Evolutionary conservation across 345 rosid genomes (phyloP).

Genomic region (Linum lewisii): DNA sequence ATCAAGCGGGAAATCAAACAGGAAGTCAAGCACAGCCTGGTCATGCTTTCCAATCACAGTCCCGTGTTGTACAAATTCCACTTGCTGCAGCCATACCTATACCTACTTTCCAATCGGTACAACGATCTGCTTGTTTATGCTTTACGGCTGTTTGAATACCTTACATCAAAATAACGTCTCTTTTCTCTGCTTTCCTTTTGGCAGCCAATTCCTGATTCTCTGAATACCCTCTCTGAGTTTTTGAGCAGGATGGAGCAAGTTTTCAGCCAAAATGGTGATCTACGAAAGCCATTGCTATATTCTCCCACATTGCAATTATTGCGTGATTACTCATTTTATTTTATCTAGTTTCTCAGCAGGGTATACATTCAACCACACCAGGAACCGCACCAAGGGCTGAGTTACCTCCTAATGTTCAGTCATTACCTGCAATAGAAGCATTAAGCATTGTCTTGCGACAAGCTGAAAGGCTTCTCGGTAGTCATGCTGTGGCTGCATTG

Average conservation of each 20-base stretch:
- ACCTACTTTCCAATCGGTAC: constrained; percentile 61
- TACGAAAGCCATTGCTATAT: constrained; percentile 6
- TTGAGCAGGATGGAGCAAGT: constrained; percentile 64
- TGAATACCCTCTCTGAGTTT: constrained; percentile 64
- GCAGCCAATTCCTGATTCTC: constrained; percentile 81
- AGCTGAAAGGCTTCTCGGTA: constrained; percentile 55
- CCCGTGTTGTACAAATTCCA: constrained; percentile 65
- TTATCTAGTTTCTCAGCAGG: constrained; percentile 44
- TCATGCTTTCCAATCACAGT: constrained; percentile 40
- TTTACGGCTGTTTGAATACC: background rate
- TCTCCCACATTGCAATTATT: constrained; percentile 9
- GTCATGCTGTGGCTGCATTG: constrained; percentile 43
- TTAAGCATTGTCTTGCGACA: constrained; percentile 49
- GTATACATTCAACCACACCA: constrained; percentile 29
- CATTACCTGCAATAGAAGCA: constrained; percentile 59
- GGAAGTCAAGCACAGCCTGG: constrained; percentile 42
- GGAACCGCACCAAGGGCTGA: constrained; percentile 32
- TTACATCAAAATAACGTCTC: background rate
- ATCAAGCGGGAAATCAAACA: constrained; percentile 42
- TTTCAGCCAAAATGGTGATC: constrained; percentile 55
- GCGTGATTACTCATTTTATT: constrained; percentile 14
- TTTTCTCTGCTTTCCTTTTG: constrained; percentile 17
- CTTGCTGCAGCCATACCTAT: constrained; percentile 39
- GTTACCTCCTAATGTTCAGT: constrained; percentile 39
- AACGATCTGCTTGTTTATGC: background rate